A percentile compares a stretch with the other conserved stretches of the same genome.
These are phyloP conservation scores for Pleurotus cornucopiae DNA, from an alignment of 768 basidiomycete species.

Conservation along the genomic window DNA sequence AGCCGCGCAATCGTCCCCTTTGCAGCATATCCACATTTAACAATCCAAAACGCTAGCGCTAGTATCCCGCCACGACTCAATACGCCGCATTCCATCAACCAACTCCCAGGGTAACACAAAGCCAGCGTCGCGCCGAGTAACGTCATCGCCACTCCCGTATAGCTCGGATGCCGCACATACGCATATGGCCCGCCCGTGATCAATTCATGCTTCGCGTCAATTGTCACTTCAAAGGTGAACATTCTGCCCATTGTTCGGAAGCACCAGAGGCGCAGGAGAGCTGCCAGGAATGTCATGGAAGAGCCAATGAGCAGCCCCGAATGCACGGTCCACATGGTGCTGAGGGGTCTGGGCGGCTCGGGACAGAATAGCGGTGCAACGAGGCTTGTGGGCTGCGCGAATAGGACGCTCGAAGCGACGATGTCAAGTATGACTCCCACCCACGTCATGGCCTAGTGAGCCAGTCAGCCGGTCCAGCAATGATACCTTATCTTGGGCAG, in stretches of 20 bases:
- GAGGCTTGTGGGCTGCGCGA: not conserved
- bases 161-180: conserved; percentile 15
- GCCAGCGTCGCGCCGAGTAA: conserved; percentile 9
- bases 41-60: conserved; percentile 6
- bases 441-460: conserved; percentile 5
- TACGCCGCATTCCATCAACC: conserved; percentile 8
- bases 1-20: conserved; percentile 4
- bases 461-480: not conserved
- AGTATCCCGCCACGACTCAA: conserved; percentile 3
- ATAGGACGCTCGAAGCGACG: conserved; percentile 4
- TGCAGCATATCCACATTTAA: conserved; percentile 7
- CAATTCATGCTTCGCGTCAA: conserved; percentile 10
- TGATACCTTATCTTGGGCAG: not conserved
- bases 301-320: not conserved
- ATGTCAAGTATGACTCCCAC: conserved; percentile 2
- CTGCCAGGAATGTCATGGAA: conserved; percentile 3
- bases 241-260: conserved; percentile 10
- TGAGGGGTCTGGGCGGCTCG: not conserved
- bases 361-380: not conserved
- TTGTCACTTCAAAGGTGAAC: conserved; percentile 15
- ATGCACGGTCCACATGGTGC: not conserved
- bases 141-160: conserved; percentile 11
- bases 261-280: conserved; percentile 9
- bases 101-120: conserved; percentile 5
- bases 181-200: conserved; percentile 13